Evolutionary conservation across 805 yeast genomes (phyloP).

Genomic region (Jamesozyma lodderae): DNA sequence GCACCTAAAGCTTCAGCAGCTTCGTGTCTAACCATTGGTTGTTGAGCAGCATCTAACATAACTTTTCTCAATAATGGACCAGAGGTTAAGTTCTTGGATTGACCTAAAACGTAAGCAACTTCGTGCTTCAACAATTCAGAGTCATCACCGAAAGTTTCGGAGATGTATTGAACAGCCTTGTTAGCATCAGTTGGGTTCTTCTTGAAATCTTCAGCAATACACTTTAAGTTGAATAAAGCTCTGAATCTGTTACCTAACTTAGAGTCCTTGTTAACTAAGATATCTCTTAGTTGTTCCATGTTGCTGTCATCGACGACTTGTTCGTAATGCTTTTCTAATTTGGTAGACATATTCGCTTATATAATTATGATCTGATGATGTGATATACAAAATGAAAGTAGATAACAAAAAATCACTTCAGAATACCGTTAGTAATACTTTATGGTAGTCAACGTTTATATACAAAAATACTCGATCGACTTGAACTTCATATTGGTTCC

Average conservation of each 20-base stretch:
- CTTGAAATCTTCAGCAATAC: slow-evolving; percentile 67
- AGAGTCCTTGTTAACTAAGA: slow-evolving; percentile 52
- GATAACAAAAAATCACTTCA: no score
- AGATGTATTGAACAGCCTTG: slow-evolving; percentile 70
- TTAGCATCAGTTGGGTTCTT: slow-evolving; percentile 46
- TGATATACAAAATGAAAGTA: neutral
- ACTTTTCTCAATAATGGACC: slow-evolving; percentile 70
- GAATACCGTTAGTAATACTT: no score
- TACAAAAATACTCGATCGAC: no score
- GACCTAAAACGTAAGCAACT: slow-evolving; percentile 95
- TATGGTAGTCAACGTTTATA: no score
- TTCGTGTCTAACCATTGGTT: slow-evolving; percentile 96
- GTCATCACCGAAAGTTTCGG: slow-evolving; percentile 69
- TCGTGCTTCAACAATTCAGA: slow-evolving; percentile 94
- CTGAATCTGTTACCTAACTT: slow-evolving; percentile 84
- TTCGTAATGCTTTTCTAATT: slow-evolving; percentile 30
- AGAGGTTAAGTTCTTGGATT: slow-evolving; percentile 75
- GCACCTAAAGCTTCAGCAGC: slow-evolving; percentile 99
- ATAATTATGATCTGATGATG: neutral
- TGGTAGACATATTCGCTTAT: slow-evolving; percentile 26
- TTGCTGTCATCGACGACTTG: slow-evolving; percentile 32
- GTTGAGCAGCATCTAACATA: slow-evolving; percentile 59
- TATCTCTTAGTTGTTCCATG: slow-evolving; percentile 64
- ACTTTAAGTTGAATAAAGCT: slow-evolving; percentile 85
- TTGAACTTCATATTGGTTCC: no score